phyloP scores from a whole-genome alignment of 2,329 filamentous ascomycete species.

The Colletotrichum zoysiae region DNA sequence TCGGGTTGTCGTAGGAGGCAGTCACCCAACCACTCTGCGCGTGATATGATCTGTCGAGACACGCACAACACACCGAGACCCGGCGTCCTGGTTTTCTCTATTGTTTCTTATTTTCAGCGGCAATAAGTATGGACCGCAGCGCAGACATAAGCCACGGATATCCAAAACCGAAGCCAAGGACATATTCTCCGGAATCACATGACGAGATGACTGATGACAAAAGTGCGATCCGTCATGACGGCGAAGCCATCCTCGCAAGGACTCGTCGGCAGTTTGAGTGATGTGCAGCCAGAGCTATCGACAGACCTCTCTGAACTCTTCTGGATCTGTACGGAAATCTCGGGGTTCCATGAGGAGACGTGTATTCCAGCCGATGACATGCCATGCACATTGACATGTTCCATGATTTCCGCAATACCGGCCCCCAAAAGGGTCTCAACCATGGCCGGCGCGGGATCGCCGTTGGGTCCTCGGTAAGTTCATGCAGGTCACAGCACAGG shows the following conservation, averaged over 20 bases:
- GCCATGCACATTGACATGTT: neutral
- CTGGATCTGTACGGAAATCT: slow-evolving; percentile 22
- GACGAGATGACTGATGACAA: too few relatives aligned
- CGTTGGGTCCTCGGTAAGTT: slow-evolving; percentile 25
- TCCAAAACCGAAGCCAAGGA: neutral
- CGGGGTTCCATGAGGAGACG: neutral
- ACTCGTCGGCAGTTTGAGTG: neutral
- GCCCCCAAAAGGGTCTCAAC: neutral
- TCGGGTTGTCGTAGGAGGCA: neutral
- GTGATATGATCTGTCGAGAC: neutral
- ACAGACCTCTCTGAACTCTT: slow-evolving; percentile 7
- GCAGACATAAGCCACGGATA: neutral
- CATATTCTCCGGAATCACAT: neutral
- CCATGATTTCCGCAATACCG: neutral
- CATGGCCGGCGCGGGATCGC: slow-evolving; percentile 24
- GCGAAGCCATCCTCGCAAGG: neutral
- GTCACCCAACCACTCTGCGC: neutral
- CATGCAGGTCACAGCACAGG: slow-evolving; percentile 31
- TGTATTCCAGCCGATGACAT: neutral
- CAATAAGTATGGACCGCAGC: neutral
- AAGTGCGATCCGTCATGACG: neutral
- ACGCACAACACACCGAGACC: neutral
- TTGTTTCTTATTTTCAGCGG: neutral
- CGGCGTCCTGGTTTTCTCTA: neutral
- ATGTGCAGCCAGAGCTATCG: neutral